Percentiles rank a stretch among this genome's conserved stretches.
Conservation (phyloP, 2,329 filamentous ascomycete genomes). For the Monosporascus cannonballus region DNA sequence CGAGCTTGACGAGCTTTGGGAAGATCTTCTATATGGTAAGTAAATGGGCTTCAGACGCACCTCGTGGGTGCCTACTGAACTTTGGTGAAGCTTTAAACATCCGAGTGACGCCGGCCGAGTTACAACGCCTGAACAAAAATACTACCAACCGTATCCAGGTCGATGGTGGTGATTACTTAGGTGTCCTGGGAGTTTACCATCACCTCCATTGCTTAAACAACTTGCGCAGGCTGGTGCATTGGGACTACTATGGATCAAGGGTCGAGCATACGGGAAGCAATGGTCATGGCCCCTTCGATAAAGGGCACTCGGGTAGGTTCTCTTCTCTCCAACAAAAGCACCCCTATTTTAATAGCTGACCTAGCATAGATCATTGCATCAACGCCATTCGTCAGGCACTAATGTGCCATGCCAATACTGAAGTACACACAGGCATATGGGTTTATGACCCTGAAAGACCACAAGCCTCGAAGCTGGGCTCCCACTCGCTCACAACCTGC, state of each 20-base stretch:
- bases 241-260: conserved; percentile 9
- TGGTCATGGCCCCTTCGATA: conserved; percentile 1
- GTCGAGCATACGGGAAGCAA: conserved; percentile 1
- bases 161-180: conserved; percentile 10
- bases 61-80: no score
- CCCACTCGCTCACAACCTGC: conserved; percentile 5
- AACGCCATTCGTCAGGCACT: conserved; percentile 10
- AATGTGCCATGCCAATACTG: conserved; percentile 11
- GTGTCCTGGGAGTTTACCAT: conserved; percentile 10
- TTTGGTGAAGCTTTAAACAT: conserved; percentile 7
- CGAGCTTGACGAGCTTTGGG: conserved; percentile 10
- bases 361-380: conserved; percentile 11
- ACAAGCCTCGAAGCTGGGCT: conserved; percentile 3
- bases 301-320: conserved; percentile 7
- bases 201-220: conserved; percentile 12
- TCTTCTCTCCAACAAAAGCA: not conserved
- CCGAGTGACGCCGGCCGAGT: conserved; percentile 5
- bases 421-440: conserved; percentile 1
- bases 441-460: not conserved
- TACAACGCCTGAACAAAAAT: conserved; percentile 4
- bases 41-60: not conserved
- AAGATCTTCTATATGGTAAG: conserved; percentile 10
- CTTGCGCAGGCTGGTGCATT: conserved; percentile 8
- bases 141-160: conserved; percentile 14
- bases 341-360: not conserved